These are phyloP conservation scores for Rhododendron mucronatum DNA, from an alignment of 148 eudicot genomes.

Conservation along the genomic window DNA sequence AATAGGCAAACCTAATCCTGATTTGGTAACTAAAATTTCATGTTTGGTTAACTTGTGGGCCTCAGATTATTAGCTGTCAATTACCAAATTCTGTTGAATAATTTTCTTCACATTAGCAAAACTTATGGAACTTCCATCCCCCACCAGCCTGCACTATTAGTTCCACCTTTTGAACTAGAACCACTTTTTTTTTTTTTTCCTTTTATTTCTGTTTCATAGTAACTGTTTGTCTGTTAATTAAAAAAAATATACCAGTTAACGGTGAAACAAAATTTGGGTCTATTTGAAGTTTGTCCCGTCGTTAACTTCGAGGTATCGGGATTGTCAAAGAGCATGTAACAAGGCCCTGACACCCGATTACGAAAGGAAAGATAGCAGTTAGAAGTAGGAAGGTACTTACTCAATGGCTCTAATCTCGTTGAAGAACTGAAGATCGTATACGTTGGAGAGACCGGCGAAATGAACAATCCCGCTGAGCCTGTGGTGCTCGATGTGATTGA, in stretches of 20 bases:
- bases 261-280: not conserved
- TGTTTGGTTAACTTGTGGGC: not conserved
- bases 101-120: not conserved
- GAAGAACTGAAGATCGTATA: constrained; percentile 84
- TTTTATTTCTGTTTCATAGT: not conserved
- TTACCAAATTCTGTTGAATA: not conserved
- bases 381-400: constrained; percentile 32
- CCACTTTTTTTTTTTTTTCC: not conserved
- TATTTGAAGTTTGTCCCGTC: not conserved
- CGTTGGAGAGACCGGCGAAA: constrained; percentile 76
- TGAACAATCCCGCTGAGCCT: constrained; percentile 86
- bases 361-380: not conserved
- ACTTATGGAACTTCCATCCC: not conserved
- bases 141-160: constrained; percentile 1
- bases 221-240: not conserved
- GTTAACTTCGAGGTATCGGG: not conserved
- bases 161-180: not conserved
- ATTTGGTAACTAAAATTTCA: not conserved
- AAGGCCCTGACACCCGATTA: not conserved
- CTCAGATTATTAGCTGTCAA: constrained; percentile 8
- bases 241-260: not conserved
- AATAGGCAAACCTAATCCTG: not conserved
- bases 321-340: not conserved
- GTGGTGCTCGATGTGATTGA: constrained; percentile 87
- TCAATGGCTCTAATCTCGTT: constrained; percentile 74